Evolutionary conservation across 768 basidiomycete genomes (phyloP).

Genomic region (Hypsizygus marmoreus): DNA sequence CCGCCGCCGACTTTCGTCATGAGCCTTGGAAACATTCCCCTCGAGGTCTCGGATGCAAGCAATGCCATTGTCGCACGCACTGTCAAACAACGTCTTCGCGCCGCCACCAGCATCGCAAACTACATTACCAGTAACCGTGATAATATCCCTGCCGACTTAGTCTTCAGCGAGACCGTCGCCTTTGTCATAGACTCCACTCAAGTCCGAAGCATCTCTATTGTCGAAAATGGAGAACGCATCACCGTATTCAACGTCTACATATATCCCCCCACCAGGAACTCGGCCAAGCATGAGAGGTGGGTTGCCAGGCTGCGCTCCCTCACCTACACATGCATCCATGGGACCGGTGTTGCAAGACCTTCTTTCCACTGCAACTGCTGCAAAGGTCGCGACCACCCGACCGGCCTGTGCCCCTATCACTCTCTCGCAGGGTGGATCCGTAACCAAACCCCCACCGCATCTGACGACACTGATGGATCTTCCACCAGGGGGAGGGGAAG

Average conservation of each 20-base stretch:
- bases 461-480: neutral
- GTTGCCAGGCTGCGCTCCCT: neutral
- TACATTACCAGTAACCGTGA: neutral
- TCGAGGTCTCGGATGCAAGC: neutral
- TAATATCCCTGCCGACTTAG: neutral
- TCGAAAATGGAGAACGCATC: neutral
- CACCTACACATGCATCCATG: neutral
- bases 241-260: conserved; percentile 2
- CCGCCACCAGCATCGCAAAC: neutral
- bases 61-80: neutral
- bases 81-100: neutral
- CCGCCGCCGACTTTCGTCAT: neutral
- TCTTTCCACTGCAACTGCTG: neutral
- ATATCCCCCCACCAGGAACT: neutral
- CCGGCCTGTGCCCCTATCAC: neutral
- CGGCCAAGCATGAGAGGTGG: neutral
- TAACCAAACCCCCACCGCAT: neutral
- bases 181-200: neutral
- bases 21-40: neutral
- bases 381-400: neutral
- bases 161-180: neutral
- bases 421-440: neutral
- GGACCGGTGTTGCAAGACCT: neutral
- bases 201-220: neutral
- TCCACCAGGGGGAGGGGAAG: neutral